Base-by-base conservation (phyloP, 1,139 yeast species). In the Spathaspora sp. region DNA sequence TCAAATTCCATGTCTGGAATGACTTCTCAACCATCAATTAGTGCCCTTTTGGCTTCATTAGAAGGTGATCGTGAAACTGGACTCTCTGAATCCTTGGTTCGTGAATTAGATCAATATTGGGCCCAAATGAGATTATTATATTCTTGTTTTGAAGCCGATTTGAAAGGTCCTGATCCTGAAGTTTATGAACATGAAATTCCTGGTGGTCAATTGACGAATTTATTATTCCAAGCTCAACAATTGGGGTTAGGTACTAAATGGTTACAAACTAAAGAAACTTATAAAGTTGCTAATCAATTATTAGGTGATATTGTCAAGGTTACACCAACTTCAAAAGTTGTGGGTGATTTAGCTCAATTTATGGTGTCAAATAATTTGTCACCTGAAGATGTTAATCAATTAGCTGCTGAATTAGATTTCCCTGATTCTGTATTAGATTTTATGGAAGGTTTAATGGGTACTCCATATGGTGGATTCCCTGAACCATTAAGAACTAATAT, bases 401-500 rank as follows among this genome's bases (percentile, higher is more conserved):
- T 93, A 61, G 99, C 99, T 2, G 73, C 82, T 44, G 89, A 89
- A 56, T 81, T 93, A 60, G 98, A 93, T 70, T 93, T 93, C 95
- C 99, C 99, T 49, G 97, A 86, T 62, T 91, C 98, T 15, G 97
- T 93, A 29, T 80, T 93, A 64, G 99, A 95, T 72, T 93, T 93
- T 79, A 90, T 93, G 82, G 97, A 95, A 76, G 99, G 99, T 59
- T 80, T 93, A 64, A 93, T 95, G 90, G 99, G 99, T 64, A 93
- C 93, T 60, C 99, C 99, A 58, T 90, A 89, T 65, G 99, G 99
- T 57, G 99, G 99, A 7, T 93, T 95, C 95, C 99, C 99, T 46
- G 99, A 93, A 72, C 99, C 99, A 42, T 78, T 93, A 68, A 85
- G 99, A 74, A 77, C 96, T 41, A 88, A 91, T 65, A 81, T 93